phyloP scores from a whole-genome alignment of 306 rosid genomes.

The Rosa rugosa region DNA sequence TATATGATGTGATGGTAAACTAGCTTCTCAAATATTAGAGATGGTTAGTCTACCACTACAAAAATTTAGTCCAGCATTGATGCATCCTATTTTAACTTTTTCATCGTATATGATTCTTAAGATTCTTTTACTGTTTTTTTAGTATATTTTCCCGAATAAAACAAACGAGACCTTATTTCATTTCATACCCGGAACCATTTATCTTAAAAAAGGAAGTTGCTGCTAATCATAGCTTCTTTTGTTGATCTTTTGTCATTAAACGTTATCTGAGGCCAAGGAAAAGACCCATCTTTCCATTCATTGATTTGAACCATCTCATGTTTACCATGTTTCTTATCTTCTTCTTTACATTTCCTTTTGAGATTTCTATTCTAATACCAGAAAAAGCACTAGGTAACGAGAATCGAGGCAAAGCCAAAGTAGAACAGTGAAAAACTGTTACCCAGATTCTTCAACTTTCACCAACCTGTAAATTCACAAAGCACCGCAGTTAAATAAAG shows the following conservation, averaged over 20 bases:
- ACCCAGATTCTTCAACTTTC: slow-evolving; percentile 28
- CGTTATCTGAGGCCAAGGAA: background rate
- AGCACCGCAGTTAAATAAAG: slow-evolving; percentile 15
- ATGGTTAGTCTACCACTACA: background rate
- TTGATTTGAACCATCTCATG: background rate
- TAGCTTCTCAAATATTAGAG: background rate
- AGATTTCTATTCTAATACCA: background rate
- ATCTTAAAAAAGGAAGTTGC: background rate
- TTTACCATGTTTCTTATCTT: background rate
- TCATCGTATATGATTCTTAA: background rate
- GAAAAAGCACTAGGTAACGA: background rate
- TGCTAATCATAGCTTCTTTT: background rate
- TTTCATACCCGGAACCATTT: background rate
- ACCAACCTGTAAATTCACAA: slow-evolving; percentile 15
- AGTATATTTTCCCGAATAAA: too few relatives aligned
- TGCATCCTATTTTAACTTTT: background rate
- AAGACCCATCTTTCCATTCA: background rate
- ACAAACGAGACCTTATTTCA: background rate
- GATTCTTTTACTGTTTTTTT: background rate
- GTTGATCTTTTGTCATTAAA: background rate
- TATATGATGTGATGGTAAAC: background rate
- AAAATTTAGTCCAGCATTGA: too few relatives aligned
- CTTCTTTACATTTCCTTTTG: background rate
- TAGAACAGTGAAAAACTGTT: slow-evolving; percentile 9
- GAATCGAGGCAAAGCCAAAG: slow-evolving; percentile 8